A percentile compares a stretch with the other conserved stretches of the same genome.
phyloP scores from a whole-genome alignment of 176 grass and related monocot genomes.

The Canna indica region DNA sequence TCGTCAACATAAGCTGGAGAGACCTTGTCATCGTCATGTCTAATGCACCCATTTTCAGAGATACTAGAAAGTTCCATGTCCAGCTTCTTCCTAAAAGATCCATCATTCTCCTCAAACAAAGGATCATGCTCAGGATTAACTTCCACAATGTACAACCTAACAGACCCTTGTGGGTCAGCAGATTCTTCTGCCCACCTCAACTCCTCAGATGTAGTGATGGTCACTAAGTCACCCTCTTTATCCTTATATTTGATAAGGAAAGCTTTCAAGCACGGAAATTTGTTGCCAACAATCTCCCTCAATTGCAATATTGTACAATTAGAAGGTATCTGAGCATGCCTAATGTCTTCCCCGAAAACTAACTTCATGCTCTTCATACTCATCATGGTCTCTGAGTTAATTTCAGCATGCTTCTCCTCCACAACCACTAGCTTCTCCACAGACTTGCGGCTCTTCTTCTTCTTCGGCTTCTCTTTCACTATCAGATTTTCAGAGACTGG shows the following conservation, averaged over 20 bases:
- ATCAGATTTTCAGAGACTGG: conserved; percentile 31
- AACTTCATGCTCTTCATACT: conserved; percentile 52
- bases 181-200: conserved; percentile 72
- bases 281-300: conserved; percentile 49
- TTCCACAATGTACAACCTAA: conserved; percentile 63
- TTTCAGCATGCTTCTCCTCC: conserved; percentile 13
- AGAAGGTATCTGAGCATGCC: conserved; percentile 57
- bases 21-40: conserved; percentile 21
- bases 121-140: conserved; percentile 57
- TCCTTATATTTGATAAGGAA: conserved; percentile 90
- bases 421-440: background rate
- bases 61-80: conserved; percentile 31
- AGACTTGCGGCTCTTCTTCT: conserved; percentile 29
- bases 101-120: conserved; percentile 32
- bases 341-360: conserved; percentile 86
- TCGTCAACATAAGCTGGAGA: conserved; percentile 34
- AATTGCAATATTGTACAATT: conserved; percentile 58
- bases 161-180: conserved; percentile 34
- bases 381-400: conserved; percentile 39
- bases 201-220: conserved; percentile 79
- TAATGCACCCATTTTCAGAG: conserved; percentile 33
- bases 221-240: conserved; percentile 91
- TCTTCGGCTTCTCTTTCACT: conserved; percentile 50
- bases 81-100: conserved; percentile 17
- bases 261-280: conserved; percentile 66